Evolutionary conservation across 352 stramenopile species (phyloP).

Genomic region (Globisporangium cederbergense): DNA sequence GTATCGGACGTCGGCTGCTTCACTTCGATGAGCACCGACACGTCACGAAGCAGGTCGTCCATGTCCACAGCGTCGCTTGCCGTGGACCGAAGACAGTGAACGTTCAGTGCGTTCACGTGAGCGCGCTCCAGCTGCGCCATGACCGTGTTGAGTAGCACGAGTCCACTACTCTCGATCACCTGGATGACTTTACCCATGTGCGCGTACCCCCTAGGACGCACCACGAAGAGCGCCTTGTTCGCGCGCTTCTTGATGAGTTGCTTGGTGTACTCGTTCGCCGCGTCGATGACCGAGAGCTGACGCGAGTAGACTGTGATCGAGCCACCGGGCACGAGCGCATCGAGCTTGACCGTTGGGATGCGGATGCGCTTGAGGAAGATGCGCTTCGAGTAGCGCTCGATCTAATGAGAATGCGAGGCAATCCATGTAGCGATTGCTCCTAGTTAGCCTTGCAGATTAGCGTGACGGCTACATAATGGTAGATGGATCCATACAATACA

Average conservation of each 20-base stretch:
- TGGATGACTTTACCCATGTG: conserved; percentile 46
- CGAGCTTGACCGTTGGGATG: conserved; percentile 59
- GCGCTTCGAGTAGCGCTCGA: conserved; percentile 54
- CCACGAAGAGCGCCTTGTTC: conserved; percentile 41
- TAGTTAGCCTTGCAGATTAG: not conserved
- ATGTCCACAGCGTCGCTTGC: not conserved
- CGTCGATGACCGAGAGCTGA: conserved; percentile 61
- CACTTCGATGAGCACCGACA: conserved; percentile 51
- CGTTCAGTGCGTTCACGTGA: conserved; percentile 26
- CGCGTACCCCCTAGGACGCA: conserved; percentile 44
- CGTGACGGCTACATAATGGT: not conserved
- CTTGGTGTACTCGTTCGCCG: conserved; percentile 66
- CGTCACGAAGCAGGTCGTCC: conserved; percentile 32
- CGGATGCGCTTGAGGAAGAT: conserved; percentile 79
- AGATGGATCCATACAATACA: not conserved
- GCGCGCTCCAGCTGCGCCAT: conserved; percentile 46
- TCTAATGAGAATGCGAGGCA: conserved; percentile 20
- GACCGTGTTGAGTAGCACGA: conserved; percentile 35
- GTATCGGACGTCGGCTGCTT: conserved; percentile 26
- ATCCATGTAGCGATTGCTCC: not conserved
- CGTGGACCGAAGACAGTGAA: not conserved
- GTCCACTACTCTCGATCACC: conserved; percentile 35
- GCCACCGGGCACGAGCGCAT: conserved; percentile 66
- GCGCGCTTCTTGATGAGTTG: conserved; percentile 29
- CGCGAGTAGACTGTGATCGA: conserved; percentile 77